A percentile compares a stretch with the other conserved stretches of the same genome.
Conservation (phyloP, 768 basidiomycete genomes). For the Cystobasidiopsis lactophilus region DNA sequence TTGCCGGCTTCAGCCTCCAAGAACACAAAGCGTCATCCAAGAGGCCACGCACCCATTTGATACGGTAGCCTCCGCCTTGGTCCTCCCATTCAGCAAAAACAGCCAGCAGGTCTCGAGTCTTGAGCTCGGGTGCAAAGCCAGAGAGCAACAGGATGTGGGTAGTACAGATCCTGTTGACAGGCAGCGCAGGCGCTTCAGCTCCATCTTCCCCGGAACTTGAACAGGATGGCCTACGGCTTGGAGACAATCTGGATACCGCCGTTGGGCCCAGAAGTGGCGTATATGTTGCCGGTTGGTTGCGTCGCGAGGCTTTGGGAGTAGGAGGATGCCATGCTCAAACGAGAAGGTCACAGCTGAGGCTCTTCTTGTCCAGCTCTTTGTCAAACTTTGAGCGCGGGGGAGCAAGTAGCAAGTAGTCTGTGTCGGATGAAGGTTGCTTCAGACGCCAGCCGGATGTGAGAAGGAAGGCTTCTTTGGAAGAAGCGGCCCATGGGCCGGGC, state of each 20-base stretch:
- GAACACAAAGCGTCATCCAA: no score
- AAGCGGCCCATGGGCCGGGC: no score
- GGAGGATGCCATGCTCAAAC: not conserved
- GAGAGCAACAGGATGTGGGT: constrained; percentile 80
- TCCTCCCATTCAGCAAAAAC: constrained; percentile 78
- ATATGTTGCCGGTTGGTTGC: not conserved
- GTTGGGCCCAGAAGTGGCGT: not conserved
- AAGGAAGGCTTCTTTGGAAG: no score
- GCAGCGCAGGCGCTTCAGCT: not conserved
- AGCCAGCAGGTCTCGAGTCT: constrained; percentile 84
- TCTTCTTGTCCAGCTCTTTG: not conserved
- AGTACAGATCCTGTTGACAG: not conserved
- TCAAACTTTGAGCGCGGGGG: no score
- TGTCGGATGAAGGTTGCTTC: no score
- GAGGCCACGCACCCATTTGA: constrained; percentile 55
- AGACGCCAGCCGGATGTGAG: no score
- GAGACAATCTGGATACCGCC: not conserved
- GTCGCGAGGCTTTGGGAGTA: not conserved
- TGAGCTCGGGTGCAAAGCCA: constrained; percentile 87
- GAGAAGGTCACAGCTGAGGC: not conserved
- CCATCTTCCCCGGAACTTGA: not conserved
- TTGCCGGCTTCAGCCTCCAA: no score
- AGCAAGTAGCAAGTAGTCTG: no score
- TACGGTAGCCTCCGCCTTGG: constrained; percentile 78
- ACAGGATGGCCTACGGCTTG: not conserved